These are phyloP conservation scores for Salinomyces thailandicus DNA, from an alignment of 2,329 filamentous ascomycete species.

Conservation along the genomic window DNA sequence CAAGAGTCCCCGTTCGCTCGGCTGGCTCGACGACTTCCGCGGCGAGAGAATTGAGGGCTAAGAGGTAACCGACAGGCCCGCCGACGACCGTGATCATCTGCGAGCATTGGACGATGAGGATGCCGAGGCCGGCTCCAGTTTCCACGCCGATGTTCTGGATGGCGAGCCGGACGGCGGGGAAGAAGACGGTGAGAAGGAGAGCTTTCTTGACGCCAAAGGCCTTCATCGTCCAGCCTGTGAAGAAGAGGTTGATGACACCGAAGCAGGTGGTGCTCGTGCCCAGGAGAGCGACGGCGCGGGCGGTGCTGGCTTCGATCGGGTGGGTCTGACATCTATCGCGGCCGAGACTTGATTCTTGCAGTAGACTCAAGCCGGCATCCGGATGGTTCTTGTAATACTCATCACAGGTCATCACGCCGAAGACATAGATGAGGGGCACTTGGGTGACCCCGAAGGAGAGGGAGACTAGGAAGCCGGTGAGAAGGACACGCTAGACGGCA, in stretches of 20 bases:
- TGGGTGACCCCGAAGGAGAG: slow-evolving; percentile 42
- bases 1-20: slow-evolving; percentile 54
- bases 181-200: slow-evolving; percentile 51
- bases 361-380: slow-evolving; percentile 7
- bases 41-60: slow-evolving; percentile 58
- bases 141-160: slow-evolving; percentile 56
- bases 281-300: slow-evolving; percentile 52
- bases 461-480: slow-evolving; percentile 52
- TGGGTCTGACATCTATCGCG: slow-evolving; percentile 44
- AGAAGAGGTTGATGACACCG: slow-evolving; percentile 56
- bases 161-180: slow-evolving; percentile 53
- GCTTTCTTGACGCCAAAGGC: slow-evolving; percentile 53
- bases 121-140: slow-evolving; percentile 51
- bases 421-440: slow-evolving; percentile 51
- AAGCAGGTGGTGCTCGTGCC: slow-evolving; percentile 59
- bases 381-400: slow-evolving; percentile 53
- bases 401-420: slow-evolving; percentile 62
- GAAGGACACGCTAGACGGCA: slow-evolving; percentile 38
- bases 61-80: slow-evolving; percentile 57
- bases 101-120: slow-evolving; percentile 55
- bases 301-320: slow-evolving; percentile 55
- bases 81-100: slow-evolving; percentile 60
- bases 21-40: slow-evolving; percentile 52
- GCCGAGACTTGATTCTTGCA: neutral
- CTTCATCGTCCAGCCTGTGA: slow-evolving; percentile 58